A percentile compares a stretch with the other conserved stretches of the same genome.
phyloP scores from a whole-genome alignment of 352 stramenopile genomes.

The Globisporangium yorkense region DNA sequence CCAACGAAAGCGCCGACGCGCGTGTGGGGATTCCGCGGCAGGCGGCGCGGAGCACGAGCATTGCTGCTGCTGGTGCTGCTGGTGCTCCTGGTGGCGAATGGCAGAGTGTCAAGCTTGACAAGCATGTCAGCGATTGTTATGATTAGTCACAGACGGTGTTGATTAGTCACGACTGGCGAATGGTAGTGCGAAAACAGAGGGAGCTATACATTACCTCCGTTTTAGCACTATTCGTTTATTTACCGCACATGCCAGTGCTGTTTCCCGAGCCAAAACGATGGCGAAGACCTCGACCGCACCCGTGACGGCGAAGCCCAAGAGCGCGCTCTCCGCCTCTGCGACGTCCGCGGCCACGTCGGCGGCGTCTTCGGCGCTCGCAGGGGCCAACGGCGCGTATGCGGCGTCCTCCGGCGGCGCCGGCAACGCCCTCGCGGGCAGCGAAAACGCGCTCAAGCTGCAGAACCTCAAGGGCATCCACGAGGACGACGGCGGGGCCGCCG shows the following conservation, averaged over 20 bases:
- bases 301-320: neutral
- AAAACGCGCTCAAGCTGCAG: constrained; percentile 39
- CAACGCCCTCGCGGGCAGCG: constrained; percentile 18
- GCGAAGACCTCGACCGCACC: neutral
- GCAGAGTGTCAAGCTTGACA: too few relatives aligned
- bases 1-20: too few relatives aligned
- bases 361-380: constrained; percentile 4
- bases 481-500: constrained; percentile 42
- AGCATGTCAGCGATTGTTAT: too few relatives aligned
- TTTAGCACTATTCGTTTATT: too few relatives aligned
- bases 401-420: neutral
- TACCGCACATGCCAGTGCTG: too few relatives aligned
- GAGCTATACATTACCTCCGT: too few relatives aligned
- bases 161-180: neutral
- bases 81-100: too few relatives aligned
- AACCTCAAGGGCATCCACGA: constrained; percentile 59
- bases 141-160: too few relatives aligned
- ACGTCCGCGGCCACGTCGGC: neutral
- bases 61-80: neutral
- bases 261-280: neutral
- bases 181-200: neutral
- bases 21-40: too few relatives aligned
- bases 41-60: neutral
- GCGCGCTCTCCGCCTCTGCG: neutral
- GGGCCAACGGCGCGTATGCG: constrained; percentile 3